Percentiles rank a stretch among this genome's conserved stretches.
phyloP scores from a whole-genome alignment of 257 asterid genomes.

The Paulownia fortunei region DNA sequence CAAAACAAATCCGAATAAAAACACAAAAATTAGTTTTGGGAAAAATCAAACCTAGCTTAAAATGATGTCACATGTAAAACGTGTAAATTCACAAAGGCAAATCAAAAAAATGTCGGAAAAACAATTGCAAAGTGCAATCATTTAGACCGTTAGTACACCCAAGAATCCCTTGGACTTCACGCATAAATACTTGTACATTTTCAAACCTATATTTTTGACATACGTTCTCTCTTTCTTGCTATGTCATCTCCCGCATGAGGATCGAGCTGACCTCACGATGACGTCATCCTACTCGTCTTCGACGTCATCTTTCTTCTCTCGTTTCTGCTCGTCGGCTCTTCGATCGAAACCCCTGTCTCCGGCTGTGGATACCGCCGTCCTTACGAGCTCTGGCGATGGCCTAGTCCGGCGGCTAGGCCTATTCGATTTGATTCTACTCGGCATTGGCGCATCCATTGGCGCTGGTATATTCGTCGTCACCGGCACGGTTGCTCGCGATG shows the following conservation, averaged over 20 bases:
- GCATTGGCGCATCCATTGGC: constrained; percentile 93
- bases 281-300: constrained; percentile 55
- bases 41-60: not conserved
- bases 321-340: constrained; percentile 75
- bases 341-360: constrained; percentile 62
- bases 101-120: not conserved
- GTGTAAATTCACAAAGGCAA: not conserved
- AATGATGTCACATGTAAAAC: not conserved
- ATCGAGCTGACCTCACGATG: constrained; percentile 39
- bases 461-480: constrained; percentile 92
- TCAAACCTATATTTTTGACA: not conserved
- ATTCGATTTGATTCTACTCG: constrained; percentile 77
- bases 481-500: constrained; percentile 88
- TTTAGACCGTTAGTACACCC: not conserved
- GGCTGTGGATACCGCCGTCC: constrained; percentile 50
- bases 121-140: not conserved
- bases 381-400: constrained; percentile 60
- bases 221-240: not conserved
- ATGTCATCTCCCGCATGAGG: not conserved
- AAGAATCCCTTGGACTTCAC: not conserved
- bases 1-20: too few relatives aligned
- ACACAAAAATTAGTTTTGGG: not conserved
- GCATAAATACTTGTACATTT: constrained; percentile 24
- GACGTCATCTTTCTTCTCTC: constrained; percentile 46
- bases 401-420: constrained; percentile 76